These are phyloP conservation scores for Saprolegnia parasitica DNA, from an alignment of 352 stramenopile genomes.

Conservation along the genomic window DNA sequence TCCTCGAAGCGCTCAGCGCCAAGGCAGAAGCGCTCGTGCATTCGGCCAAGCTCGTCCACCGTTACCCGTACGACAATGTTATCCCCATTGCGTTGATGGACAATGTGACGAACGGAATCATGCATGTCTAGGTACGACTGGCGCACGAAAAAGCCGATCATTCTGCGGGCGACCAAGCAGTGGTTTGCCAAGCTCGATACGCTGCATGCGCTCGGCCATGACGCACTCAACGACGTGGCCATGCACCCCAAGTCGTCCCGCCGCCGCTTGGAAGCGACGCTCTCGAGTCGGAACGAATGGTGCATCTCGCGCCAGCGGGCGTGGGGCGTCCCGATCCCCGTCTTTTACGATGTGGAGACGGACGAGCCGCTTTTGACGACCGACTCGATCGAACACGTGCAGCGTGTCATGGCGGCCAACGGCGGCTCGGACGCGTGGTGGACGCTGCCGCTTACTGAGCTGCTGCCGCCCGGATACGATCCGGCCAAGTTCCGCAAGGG, in stretches of 20 bases:
- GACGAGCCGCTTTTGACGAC: constrained; percentile 88
- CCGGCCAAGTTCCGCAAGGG: constrained; percentile 92
- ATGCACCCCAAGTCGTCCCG: constrained; percentile 89
- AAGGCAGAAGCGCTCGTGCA: constrained; percentile 75
- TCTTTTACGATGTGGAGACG: constrained; percentile 93
- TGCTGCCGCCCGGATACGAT: constrained; percentile 60
- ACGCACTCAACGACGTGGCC: constrained; percentile 67
- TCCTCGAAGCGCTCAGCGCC: constrained; percentile 84
- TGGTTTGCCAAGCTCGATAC: constrained; percentile 97
- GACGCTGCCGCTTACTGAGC: constrained; percentile 75
- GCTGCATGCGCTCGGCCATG: constrained; percentile 79
- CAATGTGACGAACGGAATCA: too few species aligned
- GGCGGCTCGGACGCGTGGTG: constrained; percentile 96
- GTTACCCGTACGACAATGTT: constrained; percentile 68
- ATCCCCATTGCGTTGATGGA: too few species aligned
- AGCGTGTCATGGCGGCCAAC: constrained; percentile 52
- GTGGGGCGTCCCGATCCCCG: constrained; percentile 98
- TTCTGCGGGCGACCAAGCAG: constrained; percentile 96
- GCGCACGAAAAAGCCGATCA: constrained; percentile 98
- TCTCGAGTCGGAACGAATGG: constrained; percentile 92
- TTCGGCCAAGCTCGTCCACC: constrained; percentile 87
- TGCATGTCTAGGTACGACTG: constrained; percentile 93
- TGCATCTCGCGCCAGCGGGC: constrained; percentile 98
- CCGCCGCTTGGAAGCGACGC: constrained; percentile 80
- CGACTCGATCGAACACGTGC: constrained; percentile 87